Evolutionary conservation across 495 filamentous ascomycete species (phyloP), one percentile per base, ranked within the genome.

Genomic region (Penicillium canariense): DNA sequence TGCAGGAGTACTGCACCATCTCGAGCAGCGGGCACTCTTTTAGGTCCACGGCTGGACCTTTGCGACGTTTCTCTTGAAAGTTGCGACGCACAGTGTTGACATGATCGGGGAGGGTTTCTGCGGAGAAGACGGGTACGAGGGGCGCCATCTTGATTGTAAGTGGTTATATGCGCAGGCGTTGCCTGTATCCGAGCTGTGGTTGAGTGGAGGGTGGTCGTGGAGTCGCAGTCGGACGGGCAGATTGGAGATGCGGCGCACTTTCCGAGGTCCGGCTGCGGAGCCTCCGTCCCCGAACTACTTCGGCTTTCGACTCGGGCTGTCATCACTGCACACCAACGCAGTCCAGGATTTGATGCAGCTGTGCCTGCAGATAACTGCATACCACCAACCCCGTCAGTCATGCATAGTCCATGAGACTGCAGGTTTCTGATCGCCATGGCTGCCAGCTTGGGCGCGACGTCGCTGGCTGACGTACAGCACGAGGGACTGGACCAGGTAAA

Each of bases 1-100:
- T 75, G 68, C 91, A 96, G 3, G 84, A 81, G 70, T 94, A 96
- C 71, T 96, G 91, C 55, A 89, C 68, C 77, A 96, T 77, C 69
- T 89, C 85, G 49, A 88, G 67, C 27, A 95, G 75, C 65, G 86
- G 79, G 72, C 91, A 96, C 40, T 82, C 72, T 45, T 80, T 73
- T 14, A 95, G 72, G 44, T 89, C 77, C 58, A 87, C 53, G 6
- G 64, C 44, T 17, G 62, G 60, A 47, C 73, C 72, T 62, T 76
- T 76, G 59, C 74, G 73, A 27, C 68, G 72, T 54, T 73, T 74
- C 36, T 73, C 68, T 53, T 71, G 60, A 60, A 77, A 77, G 60
- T 75, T 75, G 59, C 63, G 69, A 34, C 50, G 59, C 12, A 72
- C 53, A 48, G 67, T 69, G 56, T 75, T 72, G 55, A 78, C 71